Conservation (phyloP, 2,329 filamentous ascomycete genomes). For the Grosmannia huntii region DNA sequence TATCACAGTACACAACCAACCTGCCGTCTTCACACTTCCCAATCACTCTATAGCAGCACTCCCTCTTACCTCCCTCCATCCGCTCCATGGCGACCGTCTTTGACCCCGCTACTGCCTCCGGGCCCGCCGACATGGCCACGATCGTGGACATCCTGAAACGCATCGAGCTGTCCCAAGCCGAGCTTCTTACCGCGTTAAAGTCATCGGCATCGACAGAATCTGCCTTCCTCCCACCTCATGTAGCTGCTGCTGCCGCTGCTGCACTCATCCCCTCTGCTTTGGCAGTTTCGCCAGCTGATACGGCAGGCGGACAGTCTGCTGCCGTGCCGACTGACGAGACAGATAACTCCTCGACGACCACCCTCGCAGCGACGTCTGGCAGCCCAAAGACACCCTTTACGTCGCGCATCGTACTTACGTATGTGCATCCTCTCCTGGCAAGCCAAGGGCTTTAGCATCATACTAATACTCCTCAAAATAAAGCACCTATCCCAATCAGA, state of each 20-base stretch:
- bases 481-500: constrained; percentile 82
- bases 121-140: constrained; percentile 19
- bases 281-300: not conserved
- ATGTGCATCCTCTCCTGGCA: constrained; percentile 8
- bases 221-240: not conserved
- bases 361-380: not conserved
- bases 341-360: constrained; percentile 6
- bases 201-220: constrained; percentile 2
- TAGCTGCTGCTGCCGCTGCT: not conserved
- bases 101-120: not conserved
- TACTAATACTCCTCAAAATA: not conserved
- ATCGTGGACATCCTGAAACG: constrained; percentile 18
- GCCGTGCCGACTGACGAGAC: constrained; percentile 10
- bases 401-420: constrained; percentile 44
- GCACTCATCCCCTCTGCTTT: not conserved
- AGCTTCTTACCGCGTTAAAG: constrained; percentile 27
- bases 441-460: not conserved
- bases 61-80: not conserved
- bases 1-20: too few species aligned
- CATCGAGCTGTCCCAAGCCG: constrained; percentile 28
- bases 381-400: constrained; percentile 33
- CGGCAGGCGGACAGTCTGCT: constrained; percentile 13
- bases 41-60: not conserved
- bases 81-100: constrained; percentile 13
- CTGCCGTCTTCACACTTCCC: too few species aligned